A percentile compares a stretch with the other conserved stretches of the same genome.
These are phyloP conservation scores for Leishmania martiniquensis DNA, from an alignment of 208 protist genomes.

Conservation along the genomic window DNA sequence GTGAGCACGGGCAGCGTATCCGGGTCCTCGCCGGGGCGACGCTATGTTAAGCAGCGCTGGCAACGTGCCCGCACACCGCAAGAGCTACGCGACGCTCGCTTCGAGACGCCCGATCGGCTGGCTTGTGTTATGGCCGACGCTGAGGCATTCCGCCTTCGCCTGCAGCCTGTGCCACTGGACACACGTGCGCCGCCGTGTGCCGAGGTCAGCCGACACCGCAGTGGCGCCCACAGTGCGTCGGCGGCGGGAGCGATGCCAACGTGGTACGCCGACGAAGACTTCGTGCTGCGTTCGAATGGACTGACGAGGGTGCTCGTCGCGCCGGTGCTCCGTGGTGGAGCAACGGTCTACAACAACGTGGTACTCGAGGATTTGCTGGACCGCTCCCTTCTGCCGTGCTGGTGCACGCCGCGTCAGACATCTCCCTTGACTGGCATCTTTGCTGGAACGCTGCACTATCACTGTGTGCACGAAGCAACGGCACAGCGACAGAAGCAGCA, in stretches of 20 bases:
- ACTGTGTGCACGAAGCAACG: constrained; percentile 67
- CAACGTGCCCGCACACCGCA: constrained; percentile 11
- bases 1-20: not conserved
- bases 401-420: constrained; percentile 76
- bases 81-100: constrained; percentile 25
- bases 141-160: constrained; percentile 24
- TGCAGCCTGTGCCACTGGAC: constrained; percentile 19
- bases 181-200: constrained; percentile 23
- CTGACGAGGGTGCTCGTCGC: constrained; percentile 27
- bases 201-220: constrained; percentile 14
- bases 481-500: constrained; percentile 7
- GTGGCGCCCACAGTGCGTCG: constrained; percentile 14
- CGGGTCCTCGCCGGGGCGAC: not conserved
- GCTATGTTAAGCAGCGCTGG: not conserved
- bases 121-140: constrained; percentile 34
- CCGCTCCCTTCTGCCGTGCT: constrained; percentile 61
- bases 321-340: constrained; percentile 13
- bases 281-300: constrained; percentile 25
- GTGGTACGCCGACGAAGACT: constrained; percentile 28
- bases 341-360: constrained; percentile 8
- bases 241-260: not conserved
- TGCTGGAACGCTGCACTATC: constrained; percentile 80
- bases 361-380: constrained; percentile 27
- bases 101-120: constrained; percentile 28
- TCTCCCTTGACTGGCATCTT: constrained; percentile 37